Conservation (phyloP, 2,329 filamentous ascomycete genomes). For the Sporothrix variecibatus region DNA sequence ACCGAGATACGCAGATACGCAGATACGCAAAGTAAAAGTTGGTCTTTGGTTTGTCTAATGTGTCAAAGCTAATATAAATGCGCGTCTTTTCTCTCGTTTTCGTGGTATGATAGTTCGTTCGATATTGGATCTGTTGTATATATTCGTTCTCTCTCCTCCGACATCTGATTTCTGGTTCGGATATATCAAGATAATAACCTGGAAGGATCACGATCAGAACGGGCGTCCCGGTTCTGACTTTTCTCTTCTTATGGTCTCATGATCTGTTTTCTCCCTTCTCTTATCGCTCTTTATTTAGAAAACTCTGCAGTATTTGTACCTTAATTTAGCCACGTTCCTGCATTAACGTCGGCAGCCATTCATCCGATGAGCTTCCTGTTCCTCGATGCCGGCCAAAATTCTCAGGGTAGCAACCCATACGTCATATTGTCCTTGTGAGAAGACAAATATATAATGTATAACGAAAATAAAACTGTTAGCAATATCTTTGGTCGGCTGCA, state of each 20-base stretch:
- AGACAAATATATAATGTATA: background rate
- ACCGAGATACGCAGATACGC: slow-evolving; percentile 10
- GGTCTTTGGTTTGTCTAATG: background rate
- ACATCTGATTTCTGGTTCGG: background rate
- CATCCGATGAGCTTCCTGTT: background rate
- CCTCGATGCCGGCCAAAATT: background rate
- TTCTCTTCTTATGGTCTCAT: background rate
- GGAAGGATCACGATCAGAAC: background rate
- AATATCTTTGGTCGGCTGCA: background rate
- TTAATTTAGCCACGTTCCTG: slow-evolving; percentile 10
- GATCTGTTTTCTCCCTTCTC: background rate
- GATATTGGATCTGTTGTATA: background rate
- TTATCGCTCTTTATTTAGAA: background rate
- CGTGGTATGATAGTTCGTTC: background rate
- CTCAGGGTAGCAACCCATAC: background rate
- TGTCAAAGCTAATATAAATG: background rate
- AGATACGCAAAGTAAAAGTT: background rate
- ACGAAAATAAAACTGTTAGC: background rate
- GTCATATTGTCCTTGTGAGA: background rate
- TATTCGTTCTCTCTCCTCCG: background rate
- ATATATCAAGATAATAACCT: background rate
- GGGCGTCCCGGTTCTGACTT: background rate
- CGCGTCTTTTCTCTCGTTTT: background rate
- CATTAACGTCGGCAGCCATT: background rate
- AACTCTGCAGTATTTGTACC: background rate